These are phyloP conservation scores for Coprinopsis cinerea DNA, from an alignment of 768 basidiomycete genomes.

Conservation along the genomic window DNA sequence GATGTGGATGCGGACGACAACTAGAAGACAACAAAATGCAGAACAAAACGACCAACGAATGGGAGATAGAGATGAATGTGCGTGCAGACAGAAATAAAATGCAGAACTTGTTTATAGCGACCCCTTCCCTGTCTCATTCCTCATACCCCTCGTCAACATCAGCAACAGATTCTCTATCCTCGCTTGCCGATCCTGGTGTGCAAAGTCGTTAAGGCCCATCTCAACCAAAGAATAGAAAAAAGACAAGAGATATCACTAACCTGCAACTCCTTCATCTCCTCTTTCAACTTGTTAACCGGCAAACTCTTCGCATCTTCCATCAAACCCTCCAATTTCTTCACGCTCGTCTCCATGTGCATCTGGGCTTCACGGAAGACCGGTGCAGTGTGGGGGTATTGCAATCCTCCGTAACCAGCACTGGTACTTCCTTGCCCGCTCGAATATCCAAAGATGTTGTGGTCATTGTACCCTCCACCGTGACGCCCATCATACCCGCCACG, in stretches of 20 bases:
- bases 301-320: slow-evolving; percentile 58
- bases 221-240: neutral
- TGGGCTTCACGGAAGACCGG: slow-evolving; percentile 9
- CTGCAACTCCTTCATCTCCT: slow-evolving; percentile 82
- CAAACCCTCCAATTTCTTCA: slow-evolving; percentile 53
- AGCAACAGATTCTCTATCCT: slow-evolving; percentile 71
- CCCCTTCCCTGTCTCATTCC: slow-evolving; percentile 34
- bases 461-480: no score
- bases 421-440: no score
- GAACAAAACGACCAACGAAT: no score
- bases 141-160: slow-evolving; percentile 62
- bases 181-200: slow-evolving; percentile 59
- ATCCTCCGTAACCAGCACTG: no score
- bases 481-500: no score
- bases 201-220: neutral
- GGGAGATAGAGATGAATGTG: no score
- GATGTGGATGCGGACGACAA: no score
- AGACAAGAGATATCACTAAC: slow-evolving; percentile 28
- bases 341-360: slow-evolving; percentile 32
- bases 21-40: no score
- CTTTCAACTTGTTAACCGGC: slow-evolving; percentile 61
- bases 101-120: no score
- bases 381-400: neutral
- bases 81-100: no score
- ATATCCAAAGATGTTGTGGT: no score